A percentile compares a stretch with the other conserved stretches of the same genome.
Conservation (phyloP, 169 alveolate species). For the Miamiensis avidus region DNA sequence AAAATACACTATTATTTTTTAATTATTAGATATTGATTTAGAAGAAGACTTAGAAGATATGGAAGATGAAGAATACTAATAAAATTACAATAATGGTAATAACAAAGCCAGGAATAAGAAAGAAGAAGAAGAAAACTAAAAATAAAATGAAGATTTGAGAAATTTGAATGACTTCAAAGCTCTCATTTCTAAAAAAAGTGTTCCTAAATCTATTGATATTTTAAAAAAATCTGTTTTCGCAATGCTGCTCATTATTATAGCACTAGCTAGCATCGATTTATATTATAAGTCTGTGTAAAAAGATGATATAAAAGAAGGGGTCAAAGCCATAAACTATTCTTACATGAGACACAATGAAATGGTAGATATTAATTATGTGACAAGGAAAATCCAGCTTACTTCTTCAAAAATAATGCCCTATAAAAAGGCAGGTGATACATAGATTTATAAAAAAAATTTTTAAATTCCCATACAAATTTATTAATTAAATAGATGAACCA, state of each 20-base stretch:
- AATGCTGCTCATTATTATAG: slow-evolving; percentile 2
- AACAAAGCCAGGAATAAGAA: background rate
- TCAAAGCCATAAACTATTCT: background rate
- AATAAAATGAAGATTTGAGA: slow-evolving; percentile 30
- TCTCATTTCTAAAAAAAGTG: slow-evolving; percentile 20
- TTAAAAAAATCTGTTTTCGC: slow-evolving; percentile 21
- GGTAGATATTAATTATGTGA: background rate
- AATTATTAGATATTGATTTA: too few relatives aligned
- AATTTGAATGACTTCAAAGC: slow-evolving; percentile 38
- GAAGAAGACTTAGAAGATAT: too few relatives aligned
- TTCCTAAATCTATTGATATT: slow-evolving; percentile 27
- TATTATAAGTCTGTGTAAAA: slow-evolving; percentile 8
- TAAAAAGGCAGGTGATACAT: background rate
- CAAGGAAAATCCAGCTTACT: background rate
- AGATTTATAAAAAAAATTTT: background rate
- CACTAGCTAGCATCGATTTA: slow-evolving; percentile 9
- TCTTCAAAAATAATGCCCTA: background rate
- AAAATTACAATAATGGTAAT: background rate
- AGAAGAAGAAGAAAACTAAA: slow-evolving; percentile 20
- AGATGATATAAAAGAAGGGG: background rate
- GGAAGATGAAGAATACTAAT: background rate
- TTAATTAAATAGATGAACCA: background rate
- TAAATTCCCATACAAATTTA: background rate
- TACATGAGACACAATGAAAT: background rate
- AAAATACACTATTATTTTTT: too few relatives aligned